Base-by-base conservation (phyloP, 2,329 filamentous ascomycete genomes). In the Neonectria punicea region DNA sequence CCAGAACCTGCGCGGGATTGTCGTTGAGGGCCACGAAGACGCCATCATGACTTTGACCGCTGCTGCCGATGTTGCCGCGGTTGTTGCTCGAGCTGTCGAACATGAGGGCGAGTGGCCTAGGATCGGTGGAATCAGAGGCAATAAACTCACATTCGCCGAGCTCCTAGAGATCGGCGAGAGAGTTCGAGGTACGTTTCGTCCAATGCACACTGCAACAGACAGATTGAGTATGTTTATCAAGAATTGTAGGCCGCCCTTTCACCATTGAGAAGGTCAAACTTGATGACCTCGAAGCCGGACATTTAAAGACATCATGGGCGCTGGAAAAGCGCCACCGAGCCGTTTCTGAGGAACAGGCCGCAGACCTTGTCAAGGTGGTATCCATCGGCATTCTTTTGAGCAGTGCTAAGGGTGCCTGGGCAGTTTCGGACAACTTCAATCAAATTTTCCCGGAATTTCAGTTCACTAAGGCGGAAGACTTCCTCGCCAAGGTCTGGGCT, bases 51-150 rank as follows among this genome's bases (percentile, higher is more conserved):
- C 80, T 2, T 64, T 85, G 3, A 87, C 83, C 4, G 79, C 80
- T 0, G 78, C 79, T 2, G 56, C 73, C 1, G 84, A 87, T 64
- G 50, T 85, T 32, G 81, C 81, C 2, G 63, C 43, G 0, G 68
- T 83, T 1, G 74, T 84, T 0, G 77, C 77, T 2, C 67, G 62
- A 30, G 82, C 82, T 0, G 74, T 86, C 3, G 82, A 82, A 3
- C 81, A 81, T 50, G 70, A 79, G 2, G 82, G 80, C 2, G 68
- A 64, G n/a, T 85, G 83, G 83, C 82, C 83, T 1, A 65, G 63
- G 0, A 54, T 69, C 0, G 78, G 82, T 4, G 83, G 83, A 1
- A 81, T 85, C 43, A 65, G 73, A 5, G 82, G 82, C 1, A 75
- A 5, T 67, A 71, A 14, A 34, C 83, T 2, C 78, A 77, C 0